These are phyloP conservation scores for Gossypium gossypioides DNA, from an alignment of 441 rosid species.

Conservation along the genomic window DNA sequence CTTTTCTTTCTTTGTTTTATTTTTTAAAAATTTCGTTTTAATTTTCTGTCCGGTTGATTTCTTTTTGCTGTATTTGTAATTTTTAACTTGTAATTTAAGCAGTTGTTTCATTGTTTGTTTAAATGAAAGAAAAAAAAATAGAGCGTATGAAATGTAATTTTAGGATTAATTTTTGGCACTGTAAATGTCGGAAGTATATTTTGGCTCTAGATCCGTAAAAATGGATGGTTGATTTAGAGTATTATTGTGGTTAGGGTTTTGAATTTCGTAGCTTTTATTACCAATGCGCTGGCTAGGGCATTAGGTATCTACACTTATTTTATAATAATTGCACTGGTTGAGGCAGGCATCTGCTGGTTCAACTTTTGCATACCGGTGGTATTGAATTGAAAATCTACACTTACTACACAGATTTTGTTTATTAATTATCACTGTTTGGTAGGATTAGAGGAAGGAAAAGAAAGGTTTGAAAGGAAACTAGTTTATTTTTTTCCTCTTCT, in stretches of 20 bases:
- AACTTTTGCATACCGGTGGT: not conserved
- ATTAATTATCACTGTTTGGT: not conserved
- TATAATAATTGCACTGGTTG: conserved; percentile 1
- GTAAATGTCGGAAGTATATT: not conserved
- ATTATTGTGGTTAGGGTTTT: conserved; percentile 7
- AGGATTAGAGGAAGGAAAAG: not conserved
- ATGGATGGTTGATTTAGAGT: not conserved
- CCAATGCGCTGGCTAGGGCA: not conserved
- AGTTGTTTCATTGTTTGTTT: not conserved
- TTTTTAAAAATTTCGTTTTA: not conserved
- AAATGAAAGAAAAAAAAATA: not conserved
- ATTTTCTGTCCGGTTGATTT: not conserved
- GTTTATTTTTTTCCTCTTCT: too few relatives aligned
- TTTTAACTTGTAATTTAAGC: not conserved
- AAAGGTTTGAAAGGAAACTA: not conserved
- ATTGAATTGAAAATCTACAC: not conserved
- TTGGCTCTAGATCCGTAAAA: not conserved
- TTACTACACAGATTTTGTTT: not conserved
- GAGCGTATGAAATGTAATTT: not conserved
- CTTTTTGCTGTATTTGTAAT: not conserved
- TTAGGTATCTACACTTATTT: not conserved
- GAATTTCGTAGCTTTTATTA: not conserved
- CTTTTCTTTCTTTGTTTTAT: not conserved
- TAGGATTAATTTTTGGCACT: not conserved
- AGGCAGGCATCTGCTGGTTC: not conserved